Conservation (phyloP, 345 rosid species). For the Streptanthus diversifolius region DNA sequence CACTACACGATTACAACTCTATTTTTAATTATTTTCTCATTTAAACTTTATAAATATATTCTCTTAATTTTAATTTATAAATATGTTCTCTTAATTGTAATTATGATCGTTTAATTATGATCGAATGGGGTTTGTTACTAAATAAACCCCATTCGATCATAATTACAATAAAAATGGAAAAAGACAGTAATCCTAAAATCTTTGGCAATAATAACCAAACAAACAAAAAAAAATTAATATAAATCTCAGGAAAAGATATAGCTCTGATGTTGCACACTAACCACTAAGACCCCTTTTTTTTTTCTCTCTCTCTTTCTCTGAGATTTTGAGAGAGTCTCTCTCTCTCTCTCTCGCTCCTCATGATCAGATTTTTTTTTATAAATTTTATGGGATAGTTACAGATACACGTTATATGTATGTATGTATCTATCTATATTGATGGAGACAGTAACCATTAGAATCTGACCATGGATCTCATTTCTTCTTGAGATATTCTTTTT, state of each 20-base stretch:
- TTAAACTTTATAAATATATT: not conserved
- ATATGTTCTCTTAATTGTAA: not conserved
- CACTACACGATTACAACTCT: slow-evolving; percentile 22
- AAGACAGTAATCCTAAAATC: slow-evolving; percentile 27
- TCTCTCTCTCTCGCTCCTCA: slow-evolving; percentile 19
- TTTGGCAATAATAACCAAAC: slow-evolving; percentile 11
- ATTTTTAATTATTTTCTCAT: not conserved
- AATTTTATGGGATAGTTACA: slow-evolving; percentile 21
- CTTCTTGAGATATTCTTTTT: slow-evolving; percentile 17
- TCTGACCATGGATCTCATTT: slow-evolving; percentile 36
- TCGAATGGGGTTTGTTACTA: too few species aligned
- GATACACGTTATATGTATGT: slow-evolving; percentile 31
- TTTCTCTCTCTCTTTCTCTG: not conserved
- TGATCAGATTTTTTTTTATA: slow-evolving; percentile 18
- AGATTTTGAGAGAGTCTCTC: slow-evolving; percentile 28
- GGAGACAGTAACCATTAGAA: slow-evolving; percentile 30
- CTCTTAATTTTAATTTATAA: not conserved
- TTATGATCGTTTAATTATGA: too few species aligned
- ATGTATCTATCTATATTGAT: slow-evolving; percentile 23
- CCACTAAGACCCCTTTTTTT: slow-evolving; percentile 2
- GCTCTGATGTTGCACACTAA: slow-evolving; percentile 31
- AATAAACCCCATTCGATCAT: slow-evolving; percentile 18
- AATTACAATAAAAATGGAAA: slow-evolving; percentile 2
- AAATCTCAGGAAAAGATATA: slow-evolving; percentile 28
- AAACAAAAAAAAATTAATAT: not conserved